A percentile compares a stretch with the other conserved stretches of the same genome.
These are phyloP conservation scores for Dissophora globulifera DNA, from an alignment of 192 early-diverging fungal species.

Conservation along the genomic window DNA sequence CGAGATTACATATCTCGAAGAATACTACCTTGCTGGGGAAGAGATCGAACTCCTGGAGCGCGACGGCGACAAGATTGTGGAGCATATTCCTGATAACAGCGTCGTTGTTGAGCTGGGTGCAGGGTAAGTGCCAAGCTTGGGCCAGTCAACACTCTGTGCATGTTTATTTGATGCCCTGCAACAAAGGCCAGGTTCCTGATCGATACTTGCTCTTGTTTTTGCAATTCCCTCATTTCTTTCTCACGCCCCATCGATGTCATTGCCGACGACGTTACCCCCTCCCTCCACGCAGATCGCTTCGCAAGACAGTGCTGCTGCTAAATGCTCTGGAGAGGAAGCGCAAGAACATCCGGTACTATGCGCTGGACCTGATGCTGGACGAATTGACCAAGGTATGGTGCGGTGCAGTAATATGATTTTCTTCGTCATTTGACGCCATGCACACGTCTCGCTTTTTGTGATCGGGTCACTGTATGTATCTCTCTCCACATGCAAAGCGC, in stretches of 20 bases:
- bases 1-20: conserved; percentile 85
- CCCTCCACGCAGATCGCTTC: conserved; percentile 68
- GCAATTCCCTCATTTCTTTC: not conserved
- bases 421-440: conserved; percentile 49
- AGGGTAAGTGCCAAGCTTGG: conserved; percentile 69
- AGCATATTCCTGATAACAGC: conserved; percentile 71
- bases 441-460: not conserved
- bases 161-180: too few species aligned
- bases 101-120: conserved; percentile 90
- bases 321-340: conserved; percentile 74
- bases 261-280: not conserved
- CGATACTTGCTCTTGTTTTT: too few species aligned
- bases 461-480: too few species aligned
- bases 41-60: conserved; percentile 85
- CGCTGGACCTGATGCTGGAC: conserved; percentile 86
- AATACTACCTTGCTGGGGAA: conserved; percentile 89
- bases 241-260: conserved; percentile 9
- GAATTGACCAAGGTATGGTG: conserved; percentile 67
- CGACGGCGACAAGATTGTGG: conserved; percentile 68
- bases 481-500: too few species aligned
- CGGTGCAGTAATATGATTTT: not conserved
- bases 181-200: too few species aligned
- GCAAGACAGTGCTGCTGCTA: conserved; percentile 88
- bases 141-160: not conserved
- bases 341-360: conserved; percentile 82